Percentiles rank a stretch among this genome's conserved stretches.
These are phyloP conservation scores for Cardamine chenopodiifolia DNA, from an alignment of 345 rosid species.

Conservation along the genomic window DNA sequence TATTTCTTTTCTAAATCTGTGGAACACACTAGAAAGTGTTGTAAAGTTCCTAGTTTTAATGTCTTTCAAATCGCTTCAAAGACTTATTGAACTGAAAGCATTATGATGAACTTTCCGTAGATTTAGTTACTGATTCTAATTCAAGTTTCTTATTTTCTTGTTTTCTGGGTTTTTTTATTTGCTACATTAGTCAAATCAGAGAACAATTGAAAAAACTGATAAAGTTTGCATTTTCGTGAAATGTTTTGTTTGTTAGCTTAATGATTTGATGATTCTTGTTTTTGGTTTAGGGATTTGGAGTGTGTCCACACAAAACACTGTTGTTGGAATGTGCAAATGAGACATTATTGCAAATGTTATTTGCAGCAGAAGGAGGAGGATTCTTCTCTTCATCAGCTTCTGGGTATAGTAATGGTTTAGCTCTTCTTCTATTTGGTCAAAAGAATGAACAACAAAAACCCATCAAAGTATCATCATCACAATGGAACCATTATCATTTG, in stretches of 20 bases:
- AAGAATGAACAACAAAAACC: constrained; percentile 77
- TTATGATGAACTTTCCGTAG: neutral
- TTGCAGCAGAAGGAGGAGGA: constrained; percentile 99
- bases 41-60: neutral
- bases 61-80: neutral
- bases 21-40: neutral
- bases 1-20: constrained; percentile 2
- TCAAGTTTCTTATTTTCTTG: neutral
- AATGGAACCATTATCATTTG: constrained; percentile 94
- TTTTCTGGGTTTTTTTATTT: neutral
- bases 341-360: constrained; percentile 82
- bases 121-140: too few relatives aligned
- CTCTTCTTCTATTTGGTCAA: constrained; percentile 94
- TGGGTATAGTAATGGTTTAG: constrained; percentile 91
- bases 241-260: neutral
- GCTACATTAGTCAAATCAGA: constrained; percentile 2
- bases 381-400: constrained; percentile 99
- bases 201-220: neutral
- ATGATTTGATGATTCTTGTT: constrained; percentile 30
- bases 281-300: constrained; percentile 33
- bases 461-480: constrained; percentile 78
- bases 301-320: constrained; percentile 18
- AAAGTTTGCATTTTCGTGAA: neutral
- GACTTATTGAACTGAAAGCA: neutral
- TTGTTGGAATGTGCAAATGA: constrained; percentile 68